Evolutionary conservation across 2,329 filamentous ascomycete species (phyloP), one percentile per base, ranked within the genome.

Genomic region (Chaetothyriales sp.): DNA sequence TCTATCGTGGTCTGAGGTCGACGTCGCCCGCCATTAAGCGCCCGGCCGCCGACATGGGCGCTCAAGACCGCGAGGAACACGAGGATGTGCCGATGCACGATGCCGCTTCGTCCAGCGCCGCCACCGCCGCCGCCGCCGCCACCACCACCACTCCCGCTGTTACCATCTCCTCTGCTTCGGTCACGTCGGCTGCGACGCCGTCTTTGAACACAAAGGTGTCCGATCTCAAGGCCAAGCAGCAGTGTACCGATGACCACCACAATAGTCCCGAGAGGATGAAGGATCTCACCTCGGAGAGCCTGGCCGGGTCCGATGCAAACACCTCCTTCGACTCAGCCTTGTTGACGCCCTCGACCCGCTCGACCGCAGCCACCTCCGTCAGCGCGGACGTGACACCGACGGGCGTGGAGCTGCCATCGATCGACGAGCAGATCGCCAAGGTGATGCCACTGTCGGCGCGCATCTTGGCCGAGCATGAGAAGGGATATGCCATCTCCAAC

Each of bases 401-500:
- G 20, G 57, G 62, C 28, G 49, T 64, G 7, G 60, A 62, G 1
- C 53, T 60, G 28, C 75, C 72, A 10, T 66, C 73, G 2, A 70
- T 80, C 55, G 81, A 86, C 57, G 75, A 79, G 46, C 90, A 95
- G 65, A 80, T 95, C 52, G 77, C 76, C 51, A 79, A 79, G 39
- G 86, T 95, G 48, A 76, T 78, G 60, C 73, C 74, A 28, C 68
- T 89, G 22, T 58, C 65, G 63, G 60, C 65, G 36, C 71, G 75
- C 46, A 73, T 77, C 6, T 65, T 81, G n/a, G 50, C 52, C 5
- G 43, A 52, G 48, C 45, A 47, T 19, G 78, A 85, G 52, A 75
- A 79, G 50, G 85, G 83, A 12, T 95, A 82, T 60, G 68, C 94
- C 18, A 78, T 96, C 3, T 93, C 89, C 1, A 77, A 75, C 48